These are phyloP conservation scores for Starmera stellimalicola DNA, from an alignment of 1,139 yeast species.

Conservation along the genomic window DNA sequence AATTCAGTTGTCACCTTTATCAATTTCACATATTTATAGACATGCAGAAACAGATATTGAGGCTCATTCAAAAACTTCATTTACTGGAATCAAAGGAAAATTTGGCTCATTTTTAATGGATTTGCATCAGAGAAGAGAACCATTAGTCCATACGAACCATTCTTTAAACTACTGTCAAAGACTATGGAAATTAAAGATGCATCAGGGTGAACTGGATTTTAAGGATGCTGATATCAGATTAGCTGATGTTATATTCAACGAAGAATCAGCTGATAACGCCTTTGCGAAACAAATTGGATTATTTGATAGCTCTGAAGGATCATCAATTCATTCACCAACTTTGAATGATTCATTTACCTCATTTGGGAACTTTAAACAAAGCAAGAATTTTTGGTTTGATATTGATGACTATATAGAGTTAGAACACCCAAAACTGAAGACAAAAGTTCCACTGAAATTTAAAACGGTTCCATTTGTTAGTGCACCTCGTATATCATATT, in stretches of 20 bases:
- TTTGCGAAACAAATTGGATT: constrained; percentile 36
- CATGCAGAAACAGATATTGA: constrained; percentile 38
- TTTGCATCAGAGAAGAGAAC: constrained; percentile 70
- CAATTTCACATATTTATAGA: constrained; percentile 58
- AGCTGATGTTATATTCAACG: constrained; percentile 55
- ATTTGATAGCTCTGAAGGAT: constrained; percentile 8
- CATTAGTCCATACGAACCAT: constrained; percentile 44
- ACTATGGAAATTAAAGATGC: constrained; percentile 54
- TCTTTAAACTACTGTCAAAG: constrained; percentile 44
- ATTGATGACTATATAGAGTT: constrained; percentile 69
- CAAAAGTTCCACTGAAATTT: constrained; percentile 44
- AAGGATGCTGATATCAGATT: constrained; percentile 66
- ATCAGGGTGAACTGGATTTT: constrained; percentile 68
- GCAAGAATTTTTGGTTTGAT: constrained; percentile 51
- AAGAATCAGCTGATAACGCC: constrained; percentile 44
- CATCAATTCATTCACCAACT: constrained; percentile 1
- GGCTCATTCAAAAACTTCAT: constrained; percentile 38
- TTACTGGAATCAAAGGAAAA: constrained; percentile 72
- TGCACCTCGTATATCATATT: constrained; percentile 69
- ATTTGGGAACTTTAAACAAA: constrained; percentile 27
- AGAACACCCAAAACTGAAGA: constrained; percentile 40
- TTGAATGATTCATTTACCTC: background rate
- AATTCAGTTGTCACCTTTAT: constrained; percentile 58
- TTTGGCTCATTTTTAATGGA: constrained; percentile 58
- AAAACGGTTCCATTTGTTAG: constrained; percentile 54